Percentiles rank a stretch among this genome's conserved stretches.
These are phyloP conservation scores for Phytophthora pini DNA, from an alignment of 352 stramenopile genomes.

Conservation along the genomic window DNA sequence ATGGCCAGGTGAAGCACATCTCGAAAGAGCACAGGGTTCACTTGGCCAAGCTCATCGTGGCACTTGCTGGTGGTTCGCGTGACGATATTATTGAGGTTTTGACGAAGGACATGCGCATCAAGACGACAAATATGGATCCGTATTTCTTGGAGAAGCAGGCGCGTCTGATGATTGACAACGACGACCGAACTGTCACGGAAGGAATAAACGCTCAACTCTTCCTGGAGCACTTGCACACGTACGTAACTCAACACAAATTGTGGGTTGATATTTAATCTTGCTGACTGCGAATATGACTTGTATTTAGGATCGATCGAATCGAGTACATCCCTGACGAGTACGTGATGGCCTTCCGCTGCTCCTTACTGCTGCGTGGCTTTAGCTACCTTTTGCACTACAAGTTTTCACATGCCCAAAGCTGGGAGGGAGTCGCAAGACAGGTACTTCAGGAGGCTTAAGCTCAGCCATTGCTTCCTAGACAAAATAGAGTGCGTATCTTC, in stretches of 20 bases:
- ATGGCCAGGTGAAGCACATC: slow-evolving; percentile 92
- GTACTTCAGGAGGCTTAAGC: slow-evolving; percentile 55
- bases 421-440: slow-evolving; percentile 69
- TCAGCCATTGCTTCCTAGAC: not conserved
- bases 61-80: slow-evolving; percentile 70
- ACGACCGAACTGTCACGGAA: slow-evolving; percentile 80
- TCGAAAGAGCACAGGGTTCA: slow-evolving; percentile 66
- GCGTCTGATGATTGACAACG: slow-evolving; percentile 88
- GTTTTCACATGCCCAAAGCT: slow-evolving; percentile 87
- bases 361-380: slow-evolving; percentile 84
- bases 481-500: slow-evolving; percentile 19
- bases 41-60: slow-evolving; percentile 86
- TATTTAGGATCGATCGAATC: slow-evolving; percentile 75
- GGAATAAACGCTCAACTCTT: slow-evolving; percentile 89
- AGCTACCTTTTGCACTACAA: slow-evolving; percentile 88
- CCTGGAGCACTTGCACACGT: slow-evolving; percentile 85
- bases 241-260: slow-evolving; percentile 19
- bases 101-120: slow-evolving; percentile 80
- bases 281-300: slow-evolving; percentile 1
- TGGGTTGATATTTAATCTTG: no score
- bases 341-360: slow-evolving; percentile 89
- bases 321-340: slow-evolving; percentile 87
- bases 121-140: slow-evolving; percentile 75
- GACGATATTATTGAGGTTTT: slow-evolving; percentile 82
- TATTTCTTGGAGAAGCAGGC: slow-evolving; percentile 89